Base-by-base conservation (phyloP, 352 stramenopile genomes). In the Phytophthora pluvialis region DNA sequence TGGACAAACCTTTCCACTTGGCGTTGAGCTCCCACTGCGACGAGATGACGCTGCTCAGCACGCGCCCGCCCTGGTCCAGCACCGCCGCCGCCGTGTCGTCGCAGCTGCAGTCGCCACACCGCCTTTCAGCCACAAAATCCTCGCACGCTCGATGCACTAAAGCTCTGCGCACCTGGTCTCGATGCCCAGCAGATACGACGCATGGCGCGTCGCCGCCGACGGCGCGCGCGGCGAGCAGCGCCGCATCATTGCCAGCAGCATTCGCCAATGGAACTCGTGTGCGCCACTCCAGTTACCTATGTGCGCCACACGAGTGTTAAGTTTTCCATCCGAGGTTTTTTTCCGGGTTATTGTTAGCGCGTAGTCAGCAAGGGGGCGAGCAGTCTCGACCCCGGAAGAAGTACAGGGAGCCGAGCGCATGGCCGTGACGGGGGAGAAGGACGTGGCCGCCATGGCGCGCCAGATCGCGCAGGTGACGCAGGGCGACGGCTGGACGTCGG, bases 11-110 rank as follows among this genome's bases (percentile, higher is more conserved):
- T 83, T 87, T 90, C 83, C 84, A 96, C 69, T 93, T 80, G 47
- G 84, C 77, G 60, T 93, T 88, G 57, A 96, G 81, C 49, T 94
- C 88, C 88, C 88, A 96, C 43, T 99, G 97, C 9, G 93, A 98
- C 45, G 94, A 97, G 21, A 99, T 80, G 38, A 97, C 87, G 78
- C 93, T 97, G 63, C 93, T 96, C 1, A 99, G 73, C 45, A 99
- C 97, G 12, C 77, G 76, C 15, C 97, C 96, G 64, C 98, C 85
- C 32, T 81, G 86, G 46, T 95, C 80, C 16, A 99, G 75, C 32
- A 99, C 80, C 5, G 94, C 95, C 2, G 88, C 94, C 8, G 75
- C 88, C 38, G 95, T 99, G 73, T 99, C 96, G 73, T 99, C 95
- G 70, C 96, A 99, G 50, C 91, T 97, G 33, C 45, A 52, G 29